Percentiles rank a stretch among this genome's conserved stretches.
phyloP scores from a whole-genome alignment of 495 filamentous ascomycete species.

The Penicillium lagena region DNA sequence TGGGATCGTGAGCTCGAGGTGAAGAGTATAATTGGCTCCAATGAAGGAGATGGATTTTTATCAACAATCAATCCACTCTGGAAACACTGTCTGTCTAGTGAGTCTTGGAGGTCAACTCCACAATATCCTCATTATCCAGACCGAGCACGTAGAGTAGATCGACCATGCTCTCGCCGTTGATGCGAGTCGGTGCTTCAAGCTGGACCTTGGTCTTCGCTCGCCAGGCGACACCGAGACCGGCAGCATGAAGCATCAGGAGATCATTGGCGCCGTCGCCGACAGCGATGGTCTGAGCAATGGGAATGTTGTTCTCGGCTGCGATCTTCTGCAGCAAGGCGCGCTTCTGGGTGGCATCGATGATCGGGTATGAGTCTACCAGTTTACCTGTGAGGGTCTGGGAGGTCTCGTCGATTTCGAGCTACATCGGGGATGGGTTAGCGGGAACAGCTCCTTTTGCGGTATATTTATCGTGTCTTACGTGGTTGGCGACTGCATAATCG shows the following conservation, averaged over 20 bases:
- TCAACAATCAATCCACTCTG: too few relatives aligned
- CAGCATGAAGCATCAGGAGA: slow-evolving; percentile 81
- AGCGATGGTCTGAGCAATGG: slow-evolving; percentile 70
- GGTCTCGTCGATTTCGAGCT: slow-evolving; percentile 61
- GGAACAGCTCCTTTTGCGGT: too few relatives aligned
- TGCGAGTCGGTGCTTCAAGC: slow-evolving; percentile 68
- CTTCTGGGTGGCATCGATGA: slow-evolving; percentile 81
- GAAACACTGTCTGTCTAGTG: slow-evolving; percentile 4
- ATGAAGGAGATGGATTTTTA: too few relatives aligned
- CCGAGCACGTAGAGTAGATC: slow-evolving; percentile 85
- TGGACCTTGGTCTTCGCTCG: slow-evolving; percentile 92
- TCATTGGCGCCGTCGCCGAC: slow-evolving; percentile 96
- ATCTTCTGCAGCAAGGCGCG: slow-evolving; percentile 68
- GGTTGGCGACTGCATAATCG: slow-evolving; percentile 83
- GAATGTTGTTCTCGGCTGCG: slow-evolving; percentile 63
- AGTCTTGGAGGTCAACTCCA: slow-evolving; percentile 31
- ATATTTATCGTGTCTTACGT: slow-evolving; percentile 32
- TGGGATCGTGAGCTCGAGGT: background rate
- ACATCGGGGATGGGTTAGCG: background rate
- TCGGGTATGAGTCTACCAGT: slow-evolving; percentile 57
- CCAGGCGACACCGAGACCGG: slow-evolving; percentile 88
- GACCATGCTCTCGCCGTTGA: slow-evolving; percentile 73
- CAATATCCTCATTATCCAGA: slow-evolving; percentile 59
- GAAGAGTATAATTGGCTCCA: background rate
- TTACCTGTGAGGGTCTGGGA: slow-evolving; percentile 73